phyloP scores from a whole-genome alignment of 768 basidiomycete genomes.

The Imleria badia region DNA sequence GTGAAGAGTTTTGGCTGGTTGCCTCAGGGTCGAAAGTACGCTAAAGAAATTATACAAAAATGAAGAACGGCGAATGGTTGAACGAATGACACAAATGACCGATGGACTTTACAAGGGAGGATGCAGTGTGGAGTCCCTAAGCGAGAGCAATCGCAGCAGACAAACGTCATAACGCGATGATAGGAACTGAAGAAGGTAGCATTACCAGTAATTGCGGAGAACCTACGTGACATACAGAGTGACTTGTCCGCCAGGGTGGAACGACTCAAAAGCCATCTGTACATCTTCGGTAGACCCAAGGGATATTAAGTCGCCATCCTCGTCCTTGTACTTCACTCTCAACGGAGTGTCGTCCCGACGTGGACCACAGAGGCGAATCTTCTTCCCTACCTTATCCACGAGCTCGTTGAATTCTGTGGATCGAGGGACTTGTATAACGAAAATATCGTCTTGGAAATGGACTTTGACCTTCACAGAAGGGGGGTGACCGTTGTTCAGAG shows the following conservation, averaged over 20 bases:
- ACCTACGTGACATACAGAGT: conserved; percentile 74
- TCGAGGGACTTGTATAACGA: conserved; percentile 87
- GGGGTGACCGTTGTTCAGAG: conserved; percentile 29
- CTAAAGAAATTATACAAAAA: conserved; percentile 16
- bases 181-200: background rate
- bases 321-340: conserved; percentile 86
- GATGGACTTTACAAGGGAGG: conserved; percentile 12
- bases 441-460: conserved; percentile 92
- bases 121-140: conserved; percentile 6
- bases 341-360: conserved; percentile 76
- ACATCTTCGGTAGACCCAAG: conserved; percentile 91
- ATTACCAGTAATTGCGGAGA: background rate
- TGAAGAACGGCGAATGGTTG: conserved; percentile 7
- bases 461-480: conserved; percentile 88
- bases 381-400: conserved; percentile 87
- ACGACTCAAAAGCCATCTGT: conserved; percentile 89
- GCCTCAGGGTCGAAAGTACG: conserved; percentile 10
- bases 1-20: background rate
- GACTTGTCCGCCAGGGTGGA: conserved; percentile 76
- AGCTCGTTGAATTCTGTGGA: conserved; percentile 78
- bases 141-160: conserved; percentile 14
- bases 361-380: conserved; percentile 90
- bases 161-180: conserved; percentile 3
- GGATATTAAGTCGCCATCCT: conserved; percentile 88
- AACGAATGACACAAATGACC: conserved; percentile 18